These are phyloP conservation scores for Lolium perenne DNA, from an alignment of 176 grass and related monocot genomes.

Conservation along the genomic window DNA sequence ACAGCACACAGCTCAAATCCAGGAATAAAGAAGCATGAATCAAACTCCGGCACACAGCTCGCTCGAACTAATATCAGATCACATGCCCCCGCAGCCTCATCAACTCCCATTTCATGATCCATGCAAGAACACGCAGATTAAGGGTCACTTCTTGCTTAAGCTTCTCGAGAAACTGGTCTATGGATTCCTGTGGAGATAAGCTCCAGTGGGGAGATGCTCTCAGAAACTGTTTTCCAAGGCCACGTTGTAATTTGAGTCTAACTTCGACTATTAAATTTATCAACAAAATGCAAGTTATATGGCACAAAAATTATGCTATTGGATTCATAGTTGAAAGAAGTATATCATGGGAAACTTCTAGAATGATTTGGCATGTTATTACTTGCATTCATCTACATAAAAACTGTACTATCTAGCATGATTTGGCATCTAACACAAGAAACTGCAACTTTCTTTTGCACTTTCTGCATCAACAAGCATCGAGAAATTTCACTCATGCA, in stretches of 20 bases:
- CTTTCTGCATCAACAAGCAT: neutral
- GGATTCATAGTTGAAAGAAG: too few species aligned
- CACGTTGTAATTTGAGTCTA: too few species aligned
- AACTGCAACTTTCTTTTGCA: neutral
- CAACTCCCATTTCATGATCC: neutral
- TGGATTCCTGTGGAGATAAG: neutral
- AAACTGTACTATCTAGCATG: neutral
- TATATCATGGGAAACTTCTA: too few species aligned
- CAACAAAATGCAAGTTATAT: too few species aligned
- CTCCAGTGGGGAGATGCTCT: neutral
- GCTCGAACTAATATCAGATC: neutral
- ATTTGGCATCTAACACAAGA: conserved; percentile 2
- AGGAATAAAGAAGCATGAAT: neutral
- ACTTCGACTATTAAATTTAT: too few species aligned
- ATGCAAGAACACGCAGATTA: neutral
- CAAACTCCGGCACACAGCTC: too few species aligned
- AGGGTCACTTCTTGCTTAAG: neutral
- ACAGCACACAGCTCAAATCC: neutral
- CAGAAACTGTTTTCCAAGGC: neutral
- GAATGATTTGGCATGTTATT: too few species aligned
- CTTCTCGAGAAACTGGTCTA: neutral
- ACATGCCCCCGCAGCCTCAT: neutral
- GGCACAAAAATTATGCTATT: too few species aligned
- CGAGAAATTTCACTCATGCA: neutral
- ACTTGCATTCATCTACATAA: neutral